Evolutionary conservation across 1,284 basidiomycete species (phyloP), one percentile per base, ranked within the genome.

Genomic region (Xerocomus minutiporus): DNA sequence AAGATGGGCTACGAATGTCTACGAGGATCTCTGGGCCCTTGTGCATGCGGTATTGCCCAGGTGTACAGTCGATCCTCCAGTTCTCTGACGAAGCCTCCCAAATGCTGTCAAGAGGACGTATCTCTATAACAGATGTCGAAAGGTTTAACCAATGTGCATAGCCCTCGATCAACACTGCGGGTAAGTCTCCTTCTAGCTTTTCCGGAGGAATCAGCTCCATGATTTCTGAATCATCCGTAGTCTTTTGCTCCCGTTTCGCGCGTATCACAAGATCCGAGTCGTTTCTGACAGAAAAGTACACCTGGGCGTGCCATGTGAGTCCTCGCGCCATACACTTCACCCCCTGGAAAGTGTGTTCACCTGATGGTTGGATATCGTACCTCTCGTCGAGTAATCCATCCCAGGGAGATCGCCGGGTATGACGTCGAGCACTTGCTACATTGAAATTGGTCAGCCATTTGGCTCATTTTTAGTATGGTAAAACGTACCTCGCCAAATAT

Each of bases 131-230:
- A 26, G 54, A 43, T 1, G 59, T 60, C 0, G 51, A 20, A 2
- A 71, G 34, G 34, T 71, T 57, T 41, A 78, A 53, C 75, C 76
- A 78, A 53, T 75, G 74, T 4, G 62, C 59, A 46, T 71, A 66
- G 15, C 65, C 60, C 1, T 60, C 7, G 4, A 73, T 51, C 5
- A 79, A 61, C 3, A 53, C 46, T 1, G 13, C 25, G 0, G 78
- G 78, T 7, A 79, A 59, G 55, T 78, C 77, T 0, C 53, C 51
- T 4, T 3, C n/a, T 9, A 79, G 55, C n/a, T 55, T 55, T 2
- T 42, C 29, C n/a, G 58, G 64, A 11, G 72, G 74, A 39, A 79
- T 63, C 13, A 78, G 53, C 44, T 75, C 70, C 11, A 67, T 60
- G 26, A 38, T 23, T 20, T 34, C 40, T 42, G 36, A 72, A 49